Evolutionary conservation across 805 yeast species (phyloP).

Genomic region (Candida pseudofarinosa): DNA sequence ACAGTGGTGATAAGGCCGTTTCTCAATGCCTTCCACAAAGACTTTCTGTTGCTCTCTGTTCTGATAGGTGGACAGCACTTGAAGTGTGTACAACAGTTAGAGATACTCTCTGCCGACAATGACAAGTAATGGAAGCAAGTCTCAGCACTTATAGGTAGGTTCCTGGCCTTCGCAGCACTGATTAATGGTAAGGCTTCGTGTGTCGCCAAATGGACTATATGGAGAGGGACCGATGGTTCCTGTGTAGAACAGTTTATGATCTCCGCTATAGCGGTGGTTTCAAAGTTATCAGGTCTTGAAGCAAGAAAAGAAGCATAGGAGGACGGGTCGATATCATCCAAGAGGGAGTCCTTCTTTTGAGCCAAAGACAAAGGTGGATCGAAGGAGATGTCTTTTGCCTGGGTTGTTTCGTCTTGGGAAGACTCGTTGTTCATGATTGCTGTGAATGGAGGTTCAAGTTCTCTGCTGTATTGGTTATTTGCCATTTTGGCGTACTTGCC

Average conservation of each 20-base stretch:
- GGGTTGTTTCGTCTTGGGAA: slow-evolving; percentile 21
- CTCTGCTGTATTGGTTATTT: slow-evolving; percentile 15
- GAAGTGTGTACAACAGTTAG: slow-evolving; percentile 74
- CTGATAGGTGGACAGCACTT: slow-evolving; percentile 97
- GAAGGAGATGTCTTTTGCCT: slow-evolving; percentile 9
- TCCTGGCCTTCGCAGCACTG: slow-evolving; percentile 54
- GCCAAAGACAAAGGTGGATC: slow-evolving; percentile 42
- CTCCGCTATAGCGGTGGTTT: slow-evolving; percentile 75
- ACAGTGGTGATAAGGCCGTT: slow-evolving; percentile 71
- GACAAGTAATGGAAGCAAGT: slow-evolving; percentile 92
- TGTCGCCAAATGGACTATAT: slow-evolving; percentile 88
- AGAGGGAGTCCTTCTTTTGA: slow-evolving; percentile 33
- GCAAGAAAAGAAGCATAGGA: slow-evolving; percentile 70
- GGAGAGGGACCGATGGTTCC: slow-evolving; percentile 64
- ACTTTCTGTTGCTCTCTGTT: slow-evolving; percentile 61
- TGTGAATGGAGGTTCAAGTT: slow-evolving; percentile 1
- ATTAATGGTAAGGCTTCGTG: slow-evolving; percentile 77
- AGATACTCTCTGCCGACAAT: slow-evolving; percentile 71
- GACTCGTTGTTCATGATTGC: slow-evolving; percentile 13
- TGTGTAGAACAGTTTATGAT: slow-evolving; percentile 59
- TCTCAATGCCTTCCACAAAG: slow-evolving; percentile 75
- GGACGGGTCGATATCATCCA: slow-evolving; percentile 52
- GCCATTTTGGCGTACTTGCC: slow-evolving; percentile 45
- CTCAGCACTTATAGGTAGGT: slow-evolving; percentile 74
- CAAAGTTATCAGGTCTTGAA: slow-evolving; percentile 86